Evolutionary conservation across 768 basidiomycete genomes (phyloP).

Genomic region (Cystofilobasidium macerans): DNA sequence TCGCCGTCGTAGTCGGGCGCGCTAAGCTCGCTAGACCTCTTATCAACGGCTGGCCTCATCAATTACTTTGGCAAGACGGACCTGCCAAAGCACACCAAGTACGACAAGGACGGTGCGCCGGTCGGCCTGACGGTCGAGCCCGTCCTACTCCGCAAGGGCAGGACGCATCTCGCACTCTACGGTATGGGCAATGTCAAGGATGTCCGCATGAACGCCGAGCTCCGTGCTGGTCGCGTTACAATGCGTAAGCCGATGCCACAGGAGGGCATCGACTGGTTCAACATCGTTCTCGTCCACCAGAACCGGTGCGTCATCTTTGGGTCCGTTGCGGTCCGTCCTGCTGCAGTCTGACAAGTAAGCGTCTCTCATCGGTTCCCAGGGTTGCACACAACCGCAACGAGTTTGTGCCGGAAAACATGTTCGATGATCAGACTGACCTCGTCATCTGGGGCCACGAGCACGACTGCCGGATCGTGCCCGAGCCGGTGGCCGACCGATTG

Average conservation of each 20-base stretch:
- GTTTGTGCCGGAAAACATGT: constrained; percentile 90
- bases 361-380: constrained; percentile 41
- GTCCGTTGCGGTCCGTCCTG: background rate
- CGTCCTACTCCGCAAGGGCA: constrained; percentile 80
- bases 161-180: constrained; percentile 77
- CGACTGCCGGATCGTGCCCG: constrained; percentile 84
- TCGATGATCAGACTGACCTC: constrained; percentile 84
- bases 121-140: constrained; percentile 75
- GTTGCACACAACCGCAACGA: constrained; percentile 92
- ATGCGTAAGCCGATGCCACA: constrained; percentile 77
- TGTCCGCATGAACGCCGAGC: constrained; percentile 88
- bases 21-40: constrained; percentile 83
- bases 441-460: constrained; percentile 99
- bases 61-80: constrained; percentile 99
- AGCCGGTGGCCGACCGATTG: constrained; percentile 76
- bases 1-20: constrained; percentile 66
- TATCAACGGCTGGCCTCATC: constrained; percentile 83
- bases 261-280: constrained; percentile 88
- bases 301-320: constrained; percentile 55
- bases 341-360: background rate
- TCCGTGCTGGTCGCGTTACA: constrained; percentile 80
- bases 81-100: constrained; percentile 44
- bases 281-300: constrained; percentile 84
- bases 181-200: constrained; percentile 96
- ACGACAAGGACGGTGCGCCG: constrained; percentile 44